A percentile compares a stretch with the other conserved stretches of the same genome.
Evolutionary conservation across 2,329 filamentous ascomycete species (phyloP).

Genomic region (Hypoxylon sp.): DNA sequence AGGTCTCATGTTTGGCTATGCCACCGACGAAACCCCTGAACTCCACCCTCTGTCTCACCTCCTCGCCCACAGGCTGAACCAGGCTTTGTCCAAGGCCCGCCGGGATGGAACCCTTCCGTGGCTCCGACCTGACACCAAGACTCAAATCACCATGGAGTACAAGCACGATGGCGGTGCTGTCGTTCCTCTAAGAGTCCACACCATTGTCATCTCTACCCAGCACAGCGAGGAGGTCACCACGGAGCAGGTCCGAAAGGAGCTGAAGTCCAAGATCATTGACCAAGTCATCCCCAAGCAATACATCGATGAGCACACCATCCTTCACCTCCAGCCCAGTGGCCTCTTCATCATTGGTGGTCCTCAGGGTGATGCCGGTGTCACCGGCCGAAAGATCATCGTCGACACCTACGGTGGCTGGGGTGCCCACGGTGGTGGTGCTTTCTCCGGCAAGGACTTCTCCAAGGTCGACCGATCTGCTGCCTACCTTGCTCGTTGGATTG

Average conservation of each 20-base stretch:
- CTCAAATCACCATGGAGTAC: slow-evolving; percentile 99
- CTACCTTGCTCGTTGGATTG: slow-evolving; percentile 98
- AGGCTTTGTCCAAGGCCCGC: slow-evolving; percentile 91
- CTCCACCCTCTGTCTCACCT: slow-evolving; percentile 94
- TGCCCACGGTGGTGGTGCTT: slow-evolving; percentile 99
- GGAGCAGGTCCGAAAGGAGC: slow-evolving; percentile 92
- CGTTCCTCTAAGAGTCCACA: slow-evolving; percentile 92
- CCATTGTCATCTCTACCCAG: slow-evolving; percentile 96
- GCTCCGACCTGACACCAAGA: slow-evolving; percentile 99
- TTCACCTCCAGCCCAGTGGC: slow-evolving; percentile 98
- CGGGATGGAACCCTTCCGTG: slow-evolving; percentile 90
- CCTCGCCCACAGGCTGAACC: slow-evolving; percentile 97
- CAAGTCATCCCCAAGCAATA: slow-evolving; percentile 92
- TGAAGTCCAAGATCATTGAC: slow-evolving; percentile 98
- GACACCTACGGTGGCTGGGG: slow-evolving; percentile 99
- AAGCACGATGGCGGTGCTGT: slow-evolving; percentile 96
- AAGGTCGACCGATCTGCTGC: slow-evolving; percentile 99
- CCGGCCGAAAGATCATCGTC: slow-evolving; percentile 99
- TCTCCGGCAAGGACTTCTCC: slow-evolving; percentile 99
- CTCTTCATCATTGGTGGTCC: slow-evolving; percentile 99
- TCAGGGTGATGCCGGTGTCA: slow-evolving; percentile 98
- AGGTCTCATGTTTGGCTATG: slow-evolving; percentile 99
- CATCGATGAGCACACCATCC: slow-evolving; percentile 92
- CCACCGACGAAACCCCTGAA: slow-evolving; percentile 98
- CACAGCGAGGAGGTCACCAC: slow-evolving; percentile 91